phyloP scores from a whole-genome alignment of 2,329 filamentous ascomycete genomes.

The Epichloe sibirici region DNA sequence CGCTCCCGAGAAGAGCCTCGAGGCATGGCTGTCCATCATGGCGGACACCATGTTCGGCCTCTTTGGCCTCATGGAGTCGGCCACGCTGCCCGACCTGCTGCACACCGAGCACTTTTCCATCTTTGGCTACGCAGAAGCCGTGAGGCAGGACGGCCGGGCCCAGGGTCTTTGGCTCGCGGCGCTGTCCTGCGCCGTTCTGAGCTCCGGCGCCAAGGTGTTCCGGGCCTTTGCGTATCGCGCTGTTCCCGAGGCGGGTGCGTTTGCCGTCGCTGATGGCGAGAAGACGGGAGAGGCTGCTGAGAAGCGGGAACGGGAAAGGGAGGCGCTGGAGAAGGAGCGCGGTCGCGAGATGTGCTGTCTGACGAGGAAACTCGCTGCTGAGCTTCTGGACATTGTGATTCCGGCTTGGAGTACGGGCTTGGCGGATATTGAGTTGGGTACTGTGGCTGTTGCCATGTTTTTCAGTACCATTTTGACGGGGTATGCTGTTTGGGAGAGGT shows the following conservation, averaged over 20 bases:
- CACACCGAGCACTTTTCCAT: constrained; percentile 32
- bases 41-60: constrained; percentile 49
- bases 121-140: constrained; percentile 38
- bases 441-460: constrained; percentile 47
- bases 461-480: constrained; percentile 50
- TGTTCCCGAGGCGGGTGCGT: constrained; percentile 19
- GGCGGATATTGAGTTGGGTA: constrained; percentile 37
- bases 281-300: constrained; percentile 13
- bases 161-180: constrained; percentile 61
- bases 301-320: constrained; percentile 21
- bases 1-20: constrained; percentile 16
- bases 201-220: constrained; percentile 30
- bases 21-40: constrained; percentile 39
- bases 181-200: constrained; percentile 37
- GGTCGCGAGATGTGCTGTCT: constrained; percentile 22
- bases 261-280: constrained; percentile 9
- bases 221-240: constrained; percentile 23
- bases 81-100: constrained; percentile 45
- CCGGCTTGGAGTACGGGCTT: constrained; percentile 50
- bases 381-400: constrained; percentile 49
- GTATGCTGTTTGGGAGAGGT: constrained; percentile 47
- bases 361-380: constrained; percentile 38
- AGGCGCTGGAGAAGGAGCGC: constrained; percentile 18
- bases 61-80: constrained; percentile 55
- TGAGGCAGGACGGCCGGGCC: constrained; percentile 42